Base-by-base conservation (phyloP, 1,139 yeast genomes). In the Pichia sorboxylosa region DNA sequence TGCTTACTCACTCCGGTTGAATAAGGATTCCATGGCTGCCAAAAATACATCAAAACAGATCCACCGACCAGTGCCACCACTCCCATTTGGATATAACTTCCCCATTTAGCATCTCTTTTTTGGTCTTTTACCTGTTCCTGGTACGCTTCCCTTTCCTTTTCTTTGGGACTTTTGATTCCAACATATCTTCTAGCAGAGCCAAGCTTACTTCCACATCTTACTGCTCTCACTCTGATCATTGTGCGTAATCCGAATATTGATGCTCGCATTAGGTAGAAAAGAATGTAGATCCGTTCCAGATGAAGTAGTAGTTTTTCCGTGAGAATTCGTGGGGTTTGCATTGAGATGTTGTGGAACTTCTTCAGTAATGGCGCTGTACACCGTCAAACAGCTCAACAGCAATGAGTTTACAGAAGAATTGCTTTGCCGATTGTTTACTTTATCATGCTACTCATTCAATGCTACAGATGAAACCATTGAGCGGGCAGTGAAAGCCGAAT, bases 1-100 rank as follows among this genome's bases (percentile, higher is more conserved):
- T 69, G 63, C 31, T 62, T 64, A 16, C 94, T 93, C 10, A 85
- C 94, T 10, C 43, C 41, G 4, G 34, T 40, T 1, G 54, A 32
- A 58, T 48, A 52, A 17, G 53, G 51, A 29, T 52, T 49, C 56
- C 56, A 52, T 6, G 41, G 59, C 38, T 20, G 75, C 53, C 53
- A 51, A 2, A 46, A 20, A 25, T 47, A 48, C 33, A 47, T 33
- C 2, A 44, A 13, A 6, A 41, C 23, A 2, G 47, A 41, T 3
- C 41, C 34, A 10, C 40, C 38, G 13, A 41, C 35, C 10, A 43
- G 17, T n/a, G 37, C 25, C 8, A 39, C 26, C 10, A 36, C 13
- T 1, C 37, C 34, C 23, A 34, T 33, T 16, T 36, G 42, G 3
- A 41, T 23, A 18, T n/a, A 29, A 19, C 23, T 37, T 38, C 6